phyloP scores from a whole-genome alignment of 352 stramenopile species.

The Globisporangium nagaii region DNA sequence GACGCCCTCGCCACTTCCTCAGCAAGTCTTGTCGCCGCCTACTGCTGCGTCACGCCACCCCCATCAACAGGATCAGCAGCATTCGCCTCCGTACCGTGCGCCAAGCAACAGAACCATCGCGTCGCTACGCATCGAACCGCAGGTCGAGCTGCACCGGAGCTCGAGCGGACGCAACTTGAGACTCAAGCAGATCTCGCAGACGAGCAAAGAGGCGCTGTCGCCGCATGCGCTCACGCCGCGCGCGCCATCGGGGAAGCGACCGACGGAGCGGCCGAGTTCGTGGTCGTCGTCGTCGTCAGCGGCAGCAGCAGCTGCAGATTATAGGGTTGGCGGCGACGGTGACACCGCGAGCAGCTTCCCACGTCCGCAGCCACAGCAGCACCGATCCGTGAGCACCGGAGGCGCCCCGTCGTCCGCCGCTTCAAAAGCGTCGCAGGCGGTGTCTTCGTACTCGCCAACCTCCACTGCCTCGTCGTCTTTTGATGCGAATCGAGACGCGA shows the following conservation, averaged over 20 bases:
- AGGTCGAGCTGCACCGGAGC: conserved; percentile 42
- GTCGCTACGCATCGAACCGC: conserved; percentile 7
- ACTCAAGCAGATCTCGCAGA: conserved; percentile 35
- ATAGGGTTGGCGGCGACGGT: background rate
- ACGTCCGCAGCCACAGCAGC: background rate
- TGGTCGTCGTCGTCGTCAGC: conserved; percentile 8
- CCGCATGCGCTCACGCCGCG: conserved; percentile 39
- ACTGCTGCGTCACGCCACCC: too few species aligned
- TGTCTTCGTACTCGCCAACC: background rate
- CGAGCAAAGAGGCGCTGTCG: conserved; percentile 21
- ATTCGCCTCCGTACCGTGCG: background rate
- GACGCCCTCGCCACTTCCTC: too few species aligned
- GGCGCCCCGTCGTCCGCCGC: background rate
- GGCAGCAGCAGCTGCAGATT: background rate
- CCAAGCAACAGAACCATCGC: background rate
- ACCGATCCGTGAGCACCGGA: conserved; percentile 3
- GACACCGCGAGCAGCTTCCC: background rate
- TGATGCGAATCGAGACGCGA: background rate
- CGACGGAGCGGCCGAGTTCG: conserved; percentile 17
- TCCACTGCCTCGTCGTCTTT: conserved; percentile 1
- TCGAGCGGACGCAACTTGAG: conserved; percentile 43
- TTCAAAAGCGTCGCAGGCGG: background rate
- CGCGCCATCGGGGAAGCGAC: conserved; percentile 30
- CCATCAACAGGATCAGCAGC: background rate
- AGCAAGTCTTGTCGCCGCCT: background rate